A percentile compares a stretch with the other conserved stretches of the same genome.
These are phyloP conservation scores for Vitis riparia DNA, from an alignment of 164 flowering plant genomes.

Conservation along the genomic window DNA sequence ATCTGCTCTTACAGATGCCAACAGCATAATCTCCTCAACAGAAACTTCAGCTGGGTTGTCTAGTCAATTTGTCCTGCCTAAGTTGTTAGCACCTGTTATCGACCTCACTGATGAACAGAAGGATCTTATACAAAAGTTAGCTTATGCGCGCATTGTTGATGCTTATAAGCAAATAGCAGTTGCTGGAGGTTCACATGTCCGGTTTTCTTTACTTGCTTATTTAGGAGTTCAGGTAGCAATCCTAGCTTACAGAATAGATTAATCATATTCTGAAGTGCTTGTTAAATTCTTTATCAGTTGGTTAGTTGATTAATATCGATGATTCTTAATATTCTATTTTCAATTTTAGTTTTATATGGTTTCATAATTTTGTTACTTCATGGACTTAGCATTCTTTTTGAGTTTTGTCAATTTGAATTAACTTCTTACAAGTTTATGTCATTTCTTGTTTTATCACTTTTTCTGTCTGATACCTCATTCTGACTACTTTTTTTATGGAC, in stretches of 20 bases:
- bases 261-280: not conserved
- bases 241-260: not conserved
- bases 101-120: constrained; percentile 67
- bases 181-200: constrained; percentile 74
- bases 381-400: too few species aligned
- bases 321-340: too few species aligned
- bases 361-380: too few species aligned
- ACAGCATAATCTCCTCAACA: constrained; percentile 42
- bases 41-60: constrained; percentile 52
- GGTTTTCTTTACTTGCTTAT: constrained; percentile 73
- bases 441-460: too few species aligned
- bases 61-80: constrained; percentile 63
- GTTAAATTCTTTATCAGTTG: not conserved
- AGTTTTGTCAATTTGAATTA: too few species aligned
- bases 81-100: constrained; percentile 79
- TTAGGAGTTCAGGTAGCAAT: constrained; percentile 82
- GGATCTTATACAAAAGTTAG: constrained; percentile 63
- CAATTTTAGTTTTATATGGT: too few species aligned
- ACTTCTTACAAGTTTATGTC: too few species aligned
- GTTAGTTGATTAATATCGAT: too few species aligned
- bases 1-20: constrained; percentile 45
- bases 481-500: too few species aligned
- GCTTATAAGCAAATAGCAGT: constrained; percentile 75
- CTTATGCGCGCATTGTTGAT: constrained; percentile 71
- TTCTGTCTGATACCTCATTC: too few species aligned